These are phyloP conservation scores for Hymenotorrendiella dingleyae DNA, from an alignment of 2,329 filamentous ascomycete genomes.

Conservation along the genomic window DNA sequence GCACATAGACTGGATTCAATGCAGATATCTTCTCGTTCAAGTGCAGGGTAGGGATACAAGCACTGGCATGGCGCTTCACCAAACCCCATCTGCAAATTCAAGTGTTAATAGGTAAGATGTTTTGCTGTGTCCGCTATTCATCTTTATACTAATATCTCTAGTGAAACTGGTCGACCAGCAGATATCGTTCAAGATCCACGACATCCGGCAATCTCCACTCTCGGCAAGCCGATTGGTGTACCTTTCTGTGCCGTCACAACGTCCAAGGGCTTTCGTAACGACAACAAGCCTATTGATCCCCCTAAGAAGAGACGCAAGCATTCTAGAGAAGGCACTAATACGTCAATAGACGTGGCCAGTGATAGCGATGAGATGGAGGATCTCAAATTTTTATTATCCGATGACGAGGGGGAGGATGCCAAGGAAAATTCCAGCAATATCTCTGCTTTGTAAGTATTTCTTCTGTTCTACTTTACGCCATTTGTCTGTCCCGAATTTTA, in stretches of 20 bases:
- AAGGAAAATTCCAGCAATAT: too few species aligned
- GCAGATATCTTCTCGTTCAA: slow-evolving; percentile 73
- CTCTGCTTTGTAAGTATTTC: too few species aligned
- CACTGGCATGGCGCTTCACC: not conserved
- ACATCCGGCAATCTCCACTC: slow-evolving; percentile 15
- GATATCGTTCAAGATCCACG: slow-evolving; percentile 24
- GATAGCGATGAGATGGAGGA: slow-evolving; percentile 31
- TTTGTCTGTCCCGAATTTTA: too few species aligned
- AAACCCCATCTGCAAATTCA: not conserved
- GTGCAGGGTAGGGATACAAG: not conserved
- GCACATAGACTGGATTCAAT: slow-evolving; percentile 81
- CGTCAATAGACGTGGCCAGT: slow-evolving; percentile 7
- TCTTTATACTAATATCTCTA: too few species aligned
- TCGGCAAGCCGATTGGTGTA: slow-evolving; percentile 21
- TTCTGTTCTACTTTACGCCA: too few species aligned
- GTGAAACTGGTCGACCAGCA: not conserved
- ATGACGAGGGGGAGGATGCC: slow-evolving; percentile 30
- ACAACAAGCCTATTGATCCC: slow-evolving; percentile 4
- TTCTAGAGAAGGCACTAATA: slow-evolving; percentile 1
- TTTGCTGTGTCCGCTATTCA: too few species aligned
- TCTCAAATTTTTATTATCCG: slow-evolving; percentile 34
- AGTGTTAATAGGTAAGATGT: not conserved
- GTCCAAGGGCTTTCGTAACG: slow-evolving; percentile 23
- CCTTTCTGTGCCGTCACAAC: slow-evolving; percentile 26
- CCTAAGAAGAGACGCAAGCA: slow-evolving; percentile 16